A percentile compares a stretch with the other conserved stretches of the same genome.
phyloP scores from a whole-genome alignment of 2,329 filamentous ascomycete species.

The Proliferodiscus dingleyae region DNA sequence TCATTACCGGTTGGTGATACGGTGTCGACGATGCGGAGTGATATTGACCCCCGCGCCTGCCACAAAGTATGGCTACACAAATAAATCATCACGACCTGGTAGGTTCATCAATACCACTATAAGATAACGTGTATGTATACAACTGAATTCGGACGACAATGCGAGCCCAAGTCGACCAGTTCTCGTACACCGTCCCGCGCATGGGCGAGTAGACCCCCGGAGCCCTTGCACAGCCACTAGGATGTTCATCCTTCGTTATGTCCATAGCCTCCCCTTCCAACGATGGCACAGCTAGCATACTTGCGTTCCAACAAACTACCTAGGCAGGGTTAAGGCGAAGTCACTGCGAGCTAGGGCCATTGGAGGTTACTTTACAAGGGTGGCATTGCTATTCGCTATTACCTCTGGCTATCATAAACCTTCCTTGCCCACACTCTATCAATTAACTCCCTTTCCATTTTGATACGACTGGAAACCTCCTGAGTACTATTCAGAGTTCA shows the following conservation, averaged over 20 bases:
- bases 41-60: not conserved
- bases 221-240: constrained; percentile 15
- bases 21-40: no score
- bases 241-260: constrained; percentile 14
- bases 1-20: no score
- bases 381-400: not conserved
- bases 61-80: not conserved
- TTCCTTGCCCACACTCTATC: constrained; percentile 1
- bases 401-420: constrained; percentile 7
- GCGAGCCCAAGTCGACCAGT: constrained; percentile 6
- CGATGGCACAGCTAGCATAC: not conserved
- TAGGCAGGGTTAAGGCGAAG: constrained; percentile 6
- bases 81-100: not conserved
- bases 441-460: not conserved
- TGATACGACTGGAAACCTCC: constrained; percentile 7
- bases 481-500: not conserved
- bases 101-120: not conserved
- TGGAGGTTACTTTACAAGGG: not conserved
- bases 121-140: not conserved
- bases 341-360: no score
- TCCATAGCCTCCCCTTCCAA: constrained; percentile 1
- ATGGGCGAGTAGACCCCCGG: not conserved
- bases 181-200: constrained; percentile 9
- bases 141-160: not conserved
- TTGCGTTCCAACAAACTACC: constrained; percentile 7